These are phyloP conservation scores for Pseudisothecium myosuroides DNA, from an alignment of 225 moss, liverwort and hornwort species.

Conservation along the genomic window DNA sequence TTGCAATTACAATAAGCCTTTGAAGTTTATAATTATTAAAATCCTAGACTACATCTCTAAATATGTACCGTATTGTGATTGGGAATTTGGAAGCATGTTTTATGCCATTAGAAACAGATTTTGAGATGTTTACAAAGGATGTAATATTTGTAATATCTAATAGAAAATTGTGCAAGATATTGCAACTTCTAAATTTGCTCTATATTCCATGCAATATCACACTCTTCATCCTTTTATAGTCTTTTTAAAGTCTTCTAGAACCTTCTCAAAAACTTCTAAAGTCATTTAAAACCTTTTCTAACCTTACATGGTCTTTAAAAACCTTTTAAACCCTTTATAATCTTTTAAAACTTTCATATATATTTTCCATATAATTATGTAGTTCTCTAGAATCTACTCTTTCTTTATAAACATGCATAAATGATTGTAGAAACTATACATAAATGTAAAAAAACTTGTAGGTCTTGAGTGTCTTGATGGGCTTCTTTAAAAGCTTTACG, in stretches of 20 bases:
- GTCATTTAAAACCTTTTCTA: neutral
- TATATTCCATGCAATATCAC: neutral
- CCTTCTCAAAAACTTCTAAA: neutral
- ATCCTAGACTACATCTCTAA: neutral
- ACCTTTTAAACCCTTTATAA: too few relatives aligned
- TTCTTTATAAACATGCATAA: neutral
- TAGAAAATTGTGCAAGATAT: neutral
- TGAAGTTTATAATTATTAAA: too few relatives aligned
- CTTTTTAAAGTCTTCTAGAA: neutral
- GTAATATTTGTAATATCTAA: neutral
- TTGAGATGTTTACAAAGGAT: neutral
- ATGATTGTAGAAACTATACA: too few relatives aligned
- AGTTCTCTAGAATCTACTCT: neutral
- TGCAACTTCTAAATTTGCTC: neutral
- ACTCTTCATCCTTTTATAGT: neutral
- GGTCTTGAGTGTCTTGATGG: too few relatives aligned
- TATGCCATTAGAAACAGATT: neutral
- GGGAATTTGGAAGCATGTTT: neutral
- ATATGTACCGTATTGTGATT: neutral
- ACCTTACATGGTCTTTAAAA: neutral
- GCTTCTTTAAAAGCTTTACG: too few relatives aligned
- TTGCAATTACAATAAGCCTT: neutral
- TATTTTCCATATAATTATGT: too few relatives aligned
- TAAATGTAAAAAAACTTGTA: too few relatives aligned
- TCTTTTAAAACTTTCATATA: neutral